These are phyloP conservation scores for Ophiostoma angusticollis DNA, from an alignment of 2,329 filamentous ascomycete species.

Conservation along the genomic window DNA sequence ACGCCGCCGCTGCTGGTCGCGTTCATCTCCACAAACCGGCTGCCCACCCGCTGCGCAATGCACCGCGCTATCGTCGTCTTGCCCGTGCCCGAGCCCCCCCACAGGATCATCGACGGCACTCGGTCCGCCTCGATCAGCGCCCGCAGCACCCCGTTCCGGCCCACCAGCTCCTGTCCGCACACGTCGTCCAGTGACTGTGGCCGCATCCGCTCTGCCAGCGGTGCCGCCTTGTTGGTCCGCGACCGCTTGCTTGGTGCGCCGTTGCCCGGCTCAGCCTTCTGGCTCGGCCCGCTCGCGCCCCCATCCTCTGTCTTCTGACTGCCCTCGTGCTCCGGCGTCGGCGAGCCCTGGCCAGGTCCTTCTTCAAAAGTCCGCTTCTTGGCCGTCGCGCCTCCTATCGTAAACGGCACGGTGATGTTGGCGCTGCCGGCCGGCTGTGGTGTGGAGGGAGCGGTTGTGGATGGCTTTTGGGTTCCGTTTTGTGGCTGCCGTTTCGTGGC, in stretches of 20 bases:
- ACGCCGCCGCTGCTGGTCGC: conserved; percentile 82
- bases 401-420: conserved; percentile 13
- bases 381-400: conserved; percentile 13
- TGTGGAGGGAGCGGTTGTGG: background rate
- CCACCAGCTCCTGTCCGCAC: conserved; percentile 83
- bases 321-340: conserved; percentile 1
- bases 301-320: no score
- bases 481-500: conserved; percentile 39
- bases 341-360: conserved; percentile 30
- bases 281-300: no score
- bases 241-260: conserved; percentile 46
- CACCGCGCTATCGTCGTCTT: conserved; percentile 90
- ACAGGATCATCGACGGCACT: conserved; percentile 90
- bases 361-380: conserved; percentile 41
- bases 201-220: conserved; percentile 87
- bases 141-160: conserved; percentile 68
- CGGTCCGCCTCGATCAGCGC: conserved; percentile 74
- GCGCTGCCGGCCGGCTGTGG: conserved; percentile 16
- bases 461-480: conserved; percentile 3
- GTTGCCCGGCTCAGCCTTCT: no score
- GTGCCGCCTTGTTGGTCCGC: conserved; percentile 60
- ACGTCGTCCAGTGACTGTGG: conserved; percentile 75
- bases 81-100: conserved; percentile 69
- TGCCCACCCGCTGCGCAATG: conserved; percentile 69
- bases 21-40: conserved; percentile 90